Base-by-base conservation (phyloP, 2,329 filamentous ascomycete species). In the Phialophora expanda region DNA sequence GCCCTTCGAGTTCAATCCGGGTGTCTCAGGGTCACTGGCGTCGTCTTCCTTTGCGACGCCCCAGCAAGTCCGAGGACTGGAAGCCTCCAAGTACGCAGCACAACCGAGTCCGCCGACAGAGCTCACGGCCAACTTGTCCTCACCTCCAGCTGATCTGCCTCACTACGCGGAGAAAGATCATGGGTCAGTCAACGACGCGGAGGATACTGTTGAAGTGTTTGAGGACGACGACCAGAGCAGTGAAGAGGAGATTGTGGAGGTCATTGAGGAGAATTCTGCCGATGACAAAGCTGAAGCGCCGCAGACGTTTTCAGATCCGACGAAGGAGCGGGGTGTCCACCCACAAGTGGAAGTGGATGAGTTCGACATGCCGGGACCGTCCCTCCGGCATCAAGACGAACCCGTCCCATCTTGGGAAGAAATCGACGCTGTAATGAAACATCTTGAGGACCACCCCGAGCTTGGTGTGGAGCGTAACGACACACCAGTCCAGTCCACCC, bases 341-440 rank as follows among this genome's bases (percentile, higher is more conserved):
- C 41, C 30, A 11, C 26, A 61, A n/a, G 32, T 46, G 26, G 56
- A 57, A n/a, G 58, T 53, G 26, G 56, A 66, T 26, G 54, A 63
- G 26, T 57, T 61, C 56, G 63, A 63, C 26, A 56, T 54, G 17
- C 51, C 63, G 26, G 53, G 32, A 46, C 24, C 56, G 30, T 38
- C 32, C 41, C 26, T 41, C 20, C 64, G 55, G 2, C 58, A 62
- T 20, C 34, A 65, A 22, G 69, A 69, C 26, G 65, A 69, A 24
- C 38, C 57, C 7, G 53, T 63, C 4, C 68, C 71, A 20, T 73
- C 72, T 1, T 72, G 68, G 53, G 71, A 94, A 71, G 93, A 97
- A 75, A 93, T 97, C 73, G 93, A 97, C 80, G 92, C 90, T 53
- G 88, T 97, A 60, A 97, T 98, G 92, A 87, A 89, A 70, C 90